Conservation (phyloP, 805 yeast genomes). For the Metschnikowia proteae region DNA sequence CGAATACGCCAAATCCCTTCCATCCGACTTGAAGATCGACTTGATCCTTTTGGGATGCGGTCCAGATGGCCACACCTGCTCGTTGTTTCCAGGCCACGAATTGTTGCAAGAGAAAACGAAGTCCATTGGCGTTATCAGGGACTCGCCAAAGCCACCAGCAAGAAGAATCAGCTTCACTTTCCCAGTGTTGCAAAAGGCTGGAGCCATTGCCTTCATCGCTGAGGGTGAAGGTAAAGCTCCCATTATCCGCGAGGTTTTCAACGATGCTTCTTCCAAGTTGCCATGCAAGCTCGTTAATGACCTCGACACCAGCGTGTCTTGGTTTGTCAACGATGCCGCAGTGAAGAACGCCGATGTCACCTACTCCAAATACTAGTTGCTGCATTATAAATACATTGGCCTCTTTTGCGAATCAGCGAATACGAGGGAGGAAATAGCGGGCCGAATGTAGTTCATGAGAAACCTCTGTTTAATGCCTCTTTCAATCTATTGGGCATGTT, state of each 20-base stretch:
- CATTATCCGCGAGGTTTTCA: conserved; percentile 67
- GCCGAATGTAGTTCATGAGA: too few relatives aligned
- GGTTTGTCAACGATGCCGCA: conserved; percentile 87
- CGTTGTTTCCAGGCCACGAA: conserved; percentile 81
- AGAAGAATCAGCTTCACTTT: conserved; percentile 87
- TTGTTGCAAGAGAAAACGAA: conserved; percentile 53
- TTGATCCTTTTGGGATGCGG: conserved; percentile 84
- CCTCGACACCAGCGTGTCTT: conserved; percentile 51
- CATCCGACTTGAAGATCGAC: conserved; percentile 49
- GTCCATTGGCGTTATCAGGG: conserved; percentile 61
- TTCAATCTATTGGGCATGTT: background rate
- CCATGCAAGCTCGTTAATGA: conserved; percentile 78
- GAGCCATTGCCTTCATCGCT: conserved; percentile 72
- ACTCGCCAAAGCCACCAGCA: conserved; percentile 93
- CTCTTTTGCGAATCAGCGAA: too few relatives aligned
- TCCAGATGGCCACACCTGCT: conserved; percentile 95
- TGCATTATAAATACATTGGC: too few relatives aligned
- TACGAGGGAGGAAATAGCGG: too few relatives aligned
- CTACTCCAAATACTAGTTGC: conserved; percentile 33
- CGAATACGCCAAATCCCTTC: conserved; percentile 59
- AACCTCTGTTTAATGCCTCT: too few relatives aligned
- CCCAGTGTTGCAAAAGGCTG: conserved; percentile 59
- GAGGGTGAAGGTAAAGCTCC: conserved; percentile 84
- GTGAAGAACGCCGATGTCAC: conserved; percentile 54
- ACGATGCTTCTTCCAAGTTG: conserved; percentile 41